A percentile compares a stretch with the other conserved stretches of the same genome.
Conservation (phyloP, 176 grass and related monocot species). For the Aegilops sharonensis region DNA sequence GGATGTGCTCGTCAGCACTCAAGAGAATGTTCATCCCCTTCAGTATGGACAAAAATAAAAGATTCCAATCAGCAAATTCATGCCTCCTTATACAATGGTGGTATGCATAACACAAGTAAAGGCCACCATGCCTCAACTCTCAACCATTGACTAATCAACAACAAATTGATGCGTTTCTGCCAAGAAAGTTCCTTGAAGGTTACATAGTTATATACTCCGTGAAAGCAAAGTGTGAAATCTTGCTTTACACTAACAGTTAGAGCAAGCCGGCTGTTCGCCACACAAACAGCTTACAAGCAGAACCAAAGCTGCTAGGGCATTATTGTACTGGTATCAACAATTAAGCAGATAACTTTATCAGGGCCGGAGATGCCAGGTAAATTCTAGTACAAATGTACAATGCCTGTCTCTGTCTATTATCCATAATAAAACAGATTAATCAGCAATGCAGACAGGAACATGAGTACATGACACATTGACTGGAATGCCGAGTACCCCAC, state of each 20-base stretch:
- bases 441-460: not conserved
- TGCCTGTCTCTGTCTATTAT: not conserved
- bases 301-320: not conserved
- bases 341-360: not conserved
- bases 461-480: not conserved
- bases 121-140: not conserved
- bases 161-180: not conserved
- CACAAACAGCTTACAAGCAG: not conserved
- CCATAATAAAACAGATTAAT: not conserved
- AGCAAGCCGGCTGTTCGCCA: not conserved
- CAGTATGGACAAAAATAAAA: constrained; percentile 8
- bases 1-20: constrained; percentile 66
- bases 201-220: not conserved
- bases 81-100: not conserved
- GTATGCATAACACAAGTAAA: not conserved
- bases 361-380: not conserved
- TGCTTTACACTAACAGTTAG: not conserved
- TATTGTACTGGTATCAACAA: not conserved
- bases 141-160: not conserved
- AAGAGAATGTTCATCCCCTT: constrained; percentile 87
- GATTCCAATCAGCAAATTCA: constrained; percentile 29
- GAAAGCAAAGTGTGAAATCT: not conserved
- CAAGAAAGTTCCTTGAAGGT: not conserved
- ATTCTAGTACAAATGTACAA: not conserved
- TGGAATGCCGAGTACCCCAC: not conserved